Conservation (phyloP, 306 rosid genomes). For the Canavalia gladiata region DNA sequence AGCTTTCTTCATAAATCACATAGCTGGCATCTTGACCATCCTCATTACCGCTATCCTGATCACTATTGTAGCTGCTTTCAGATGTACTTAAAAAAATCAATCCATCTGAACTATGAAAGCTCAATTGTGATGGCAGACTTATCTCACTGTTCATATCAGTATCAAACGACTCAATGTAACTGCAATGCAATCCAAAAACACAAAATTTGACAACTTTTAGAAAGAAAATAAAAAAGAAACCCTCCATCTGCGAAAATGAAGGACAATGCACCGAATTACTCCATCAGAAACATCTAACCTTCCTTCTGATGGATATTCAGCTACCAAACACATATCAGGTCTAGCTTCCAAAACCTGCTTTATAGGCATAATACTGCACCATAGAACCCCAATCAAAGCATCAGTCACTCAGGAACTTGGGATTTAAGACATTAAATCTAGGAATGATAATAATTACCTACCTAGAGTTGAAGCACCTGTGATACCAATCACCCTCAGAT, state of each 20-base stretch:
- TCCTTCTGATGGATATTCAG: constrained; percentile 87
- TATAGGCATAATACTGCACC: constrained; percentile 69
- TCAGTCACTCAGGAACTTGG: constrained; percentile 10
- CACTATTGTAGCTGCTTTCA: constrained; percentile 88
- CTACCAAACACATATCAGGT: constrained; percentile 73
- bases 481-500: constrained; percentile 84
- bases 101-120: constrained; percentile 72
- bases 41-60: constrained; percentile 91
- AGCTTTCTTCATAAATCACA: constrained; percentile 79
- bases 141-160: constrained; percentile 72
- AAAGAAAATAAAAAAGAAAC: background rate
- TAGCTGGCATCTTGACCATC: constrained; percentile 72
- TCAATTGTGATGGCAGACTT: constrained; percentile 76
- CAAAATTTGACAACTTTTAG: constrained; percentile 25
- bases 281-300: constrained; percentile 60
- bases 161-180: constrained; percentile 73
- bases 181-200: constrained; percentile 58
- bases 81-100: constrained; percentile 78
- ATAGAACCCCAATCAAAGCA: constrained; percentile 18
- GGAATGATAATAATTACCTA: constrained; percentile 61
- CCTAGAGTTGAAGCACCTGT: constrained; percentile 79
- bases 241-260: constrained; percentile 27
- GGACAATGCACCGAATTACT: constrained; percentile 15
- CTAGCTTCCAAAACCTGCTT: constrained; percentile 76
- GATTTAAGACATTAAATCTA: background rate